Evolutionary conservation across 176 grass and related monocot species (phyloP).

Genomic region (Saccharum officinarum): DNA sequence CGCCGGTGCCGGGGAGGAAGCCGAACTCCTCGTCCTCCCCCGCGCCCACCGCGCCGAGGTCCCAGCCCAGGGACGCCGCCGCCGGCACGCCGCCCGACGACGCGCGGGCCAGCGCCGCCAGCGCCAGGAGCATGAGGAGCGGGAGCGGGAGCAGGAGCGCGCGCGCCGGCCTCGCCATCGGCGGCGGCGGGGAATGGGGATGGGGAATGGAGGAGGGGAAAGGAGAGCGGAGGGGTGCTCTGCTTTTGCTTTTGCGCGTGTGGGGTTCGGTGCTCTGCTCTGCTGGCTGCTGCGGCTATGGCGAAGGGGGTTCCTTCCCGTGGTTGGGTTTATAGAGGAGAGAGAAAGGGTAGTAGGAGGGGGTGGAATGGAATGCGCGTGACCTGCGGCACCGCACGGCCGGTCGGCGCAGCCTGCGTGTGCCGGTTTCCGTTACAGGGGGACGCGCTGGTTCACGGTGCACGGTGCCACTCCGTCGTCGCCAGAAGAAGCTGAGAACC

Average conservation of each 20-base stretch:
- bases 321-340: slow-evolving; percentile 31
- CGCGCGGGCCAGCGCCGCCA: neutral
- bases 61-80: slow-evolving; percentile 26
- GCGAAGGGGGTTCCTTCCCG: neutral
- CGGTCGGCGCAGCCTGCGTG: neutral
- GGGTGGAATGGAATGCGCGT: neutral
- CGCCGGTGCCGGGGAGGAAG: neutral
- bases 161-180: slow-evolving; percentile 11
- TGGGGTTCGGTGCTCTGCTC: slow-evolving; percentile 26
- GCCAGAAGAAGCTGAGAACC: too few species aligned
- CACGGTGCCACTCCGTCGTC: neutral
- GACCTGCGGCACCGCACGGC: neutral
- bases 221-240: neutral
- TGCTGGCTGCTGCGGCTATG: neutral
- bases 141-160: neutral
- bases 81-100: neutral
- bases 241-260: slow-evolving; percentile 3
- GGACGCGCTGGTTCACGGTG: neutral
- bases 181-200: neutral
- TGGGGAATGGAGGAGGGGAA: neutral
- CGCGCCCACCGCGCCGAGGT: slow-evolving; percentile 29
- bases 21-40: slow-evolving; percentile 38
- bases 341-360: neutral
- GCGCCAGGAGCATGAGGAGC: neutral
- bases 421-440: neutral